phyloP scores from a whole-genome alignment of 1,284 basidiomycete species.

The Melampsora larici-populina region DNA sequence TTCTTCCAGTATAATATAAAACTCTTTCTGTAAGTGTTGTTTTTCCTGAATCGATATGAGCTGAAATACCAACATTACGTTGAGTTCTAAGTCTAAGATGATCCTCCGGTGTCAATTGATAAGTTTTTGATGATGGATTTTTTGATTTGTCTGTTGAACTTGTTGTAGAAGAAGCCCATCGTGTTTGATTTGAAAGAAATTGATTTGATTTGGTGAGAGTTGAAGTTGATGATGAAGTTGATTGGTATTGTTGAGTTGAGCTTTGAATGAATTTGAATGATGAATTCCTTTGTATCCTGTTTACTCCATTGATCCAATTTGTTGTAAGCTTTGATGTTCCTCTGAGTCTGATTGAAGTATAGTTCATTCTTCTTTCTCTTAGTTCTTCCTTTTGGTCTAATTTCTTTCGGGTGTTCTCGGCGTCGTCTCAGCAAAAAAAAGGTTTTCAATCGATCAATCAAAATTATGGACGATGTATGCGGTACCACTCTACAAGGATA shows the following conservation, averaged over 20 bases:
- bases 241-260: neutral
- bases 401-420: neutral
- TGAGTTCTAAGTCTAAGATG: constrained; percentile 52
- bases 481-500: neutral
- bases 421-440: neutral
- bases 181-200: neutral
- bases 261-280: neutral
- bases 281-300: neutral
- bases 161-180: neutral
- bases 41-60: constrained; percentile 81
- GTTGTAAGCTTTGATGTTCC: neutral
- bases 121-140: constrained; percentile 3
- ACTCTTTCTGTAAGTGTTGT: constrained; percentile 98
- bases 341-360: neutral
- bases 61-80: constrained; percentile 57
- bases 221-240: neutral
- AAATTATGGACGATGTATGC: neutral
- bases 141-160: neutral
- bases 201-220: neutral
- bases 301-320: neutral
- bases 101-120: constrained; percentile 50
- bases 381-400: neutral
- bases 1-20: constrained; percentile 92
- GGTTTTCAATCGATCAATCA: neutral
- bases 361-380: too few species aligned